A percentile compares a stretch with the other conserved stretches of the same genome.
These are phyloP conservation scores for Aspergillus kassunensis DNA, from an alignment of 495 filamentous ascomycete genomes.

Conservation along the genomic window DNA sequence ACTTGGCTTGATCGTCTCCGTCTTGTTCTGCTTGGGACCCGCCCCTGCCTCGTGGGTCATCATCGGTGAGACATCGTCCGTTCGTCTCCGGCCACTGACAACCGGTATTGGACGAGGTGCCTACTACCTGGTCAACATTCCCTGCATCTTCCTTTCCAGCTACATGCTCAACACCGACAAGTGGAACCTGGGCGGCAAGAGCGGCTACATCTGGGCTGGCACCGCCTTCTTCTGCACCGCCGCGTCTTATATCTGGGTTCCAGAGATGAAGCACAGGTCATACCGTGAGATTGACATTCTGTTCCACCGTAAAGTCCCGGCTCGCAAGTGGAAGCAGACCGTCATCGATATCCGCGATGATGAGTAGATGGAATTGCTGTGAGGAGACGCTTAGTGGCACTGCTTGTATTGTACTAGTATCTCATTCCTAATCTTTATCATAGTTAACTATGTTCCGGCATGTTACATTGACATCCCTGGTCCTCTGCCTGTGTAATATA, in stretches of 20 bases:
- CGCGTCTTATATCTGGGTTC: constrained; percentile 56
- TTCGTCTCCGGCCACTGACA: constrained; percentile 72
- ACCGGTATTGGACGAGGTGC: constrained; percentile 63
- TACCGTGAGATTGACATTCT: constrained; percentile 52
- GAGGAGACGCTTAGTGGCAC: no score
- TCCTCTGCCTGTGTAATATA: no score
- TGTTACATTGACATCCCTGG: no score
- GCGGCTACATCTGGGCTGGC: constrained; percentile 74
- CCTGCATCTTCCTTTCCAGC: constrained; percentile 54
- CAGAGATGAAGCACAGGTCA: constrained; percentile 49
- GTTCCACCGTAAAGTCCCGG: constrained; percentile 50
- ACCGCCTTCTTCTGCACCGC: constrained; percentile 63
- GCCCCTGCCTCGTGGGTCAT: constrained; percentile 74
- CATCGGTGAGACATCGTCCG: constrained; percentile 67
- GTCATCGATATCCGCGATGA: constrained; percentile 49
- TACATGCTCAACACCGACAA: constrained; percentile 63
- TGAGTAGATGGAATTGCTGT: constrained; percentile 34
- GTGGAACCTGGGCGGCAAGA: constrained; percentile 69
- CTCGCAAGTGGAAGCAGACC: constrained; percentile 52
- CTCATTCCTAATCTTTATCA: no score
- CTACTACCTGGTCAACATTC: constrained; percentile 65
- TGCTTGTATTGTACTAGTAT: no score
- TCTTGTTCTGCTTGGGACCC: constrained; percentile 66
- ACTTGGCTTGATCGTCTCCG: constrained; percentile 48
- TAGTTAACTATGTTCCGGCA: no score